Evolutionary conservation across 2,329 filamentous ascomycete genomes (phyloP), one percentile per base, ranked within the genome.

Genomic region (Penicillium sp.): DNA sequence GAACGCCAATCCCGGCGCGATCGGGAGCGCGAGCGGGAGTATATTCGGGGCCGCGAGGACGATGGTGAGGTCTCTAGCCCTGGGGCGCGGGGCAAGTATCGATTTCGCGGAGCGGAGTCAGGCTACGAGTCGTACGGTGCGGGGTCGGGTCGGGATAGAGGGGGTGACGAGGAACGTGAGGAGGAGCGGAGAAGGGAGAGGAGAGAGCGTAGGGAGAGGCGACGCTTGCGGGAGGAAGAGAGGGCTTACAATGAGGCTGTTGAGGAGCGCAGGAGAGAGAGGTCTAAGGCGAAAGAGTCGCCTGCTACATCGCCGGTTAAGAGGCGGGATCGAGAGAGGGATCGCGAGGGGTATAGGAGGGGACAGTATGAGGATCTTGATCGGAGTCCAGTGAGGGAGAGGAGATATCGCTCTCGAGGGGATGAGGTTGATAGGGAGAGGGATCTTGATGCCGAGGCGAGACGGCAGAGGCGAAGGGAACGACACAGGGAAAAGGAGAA

Each of bases 281-380:
- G 55, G 14, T 60, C 64, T 5, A 73, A 70, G 57, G 65, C 67
- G 10, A 73, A 70, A 49, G 71, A 71, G 43, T 74, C 74, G 2
- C 72, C 73, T 18, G 67, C 67, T 52, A 66, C 69, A 11, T 72
- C 72, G 26, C 74, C 73, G 19, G 56, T 66, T 23, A 74, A 72
- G 54, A 72, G 65, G 54, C 60, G 62, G 21, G 70, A 71, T 55
- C 64, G 68, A 8, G 61, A 65, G 16, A 58, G 70, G 11, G 72
- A 75, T 60, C 65, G 67, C 2, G 71, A 71, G 48, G 70, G 69
- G 9, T 63, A 67, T 49, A 63, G 67, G 39, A 64, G 63, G 53
- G 62, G 59, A 26, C 61, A 62, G 21, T 64, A 69, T 13, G 67
- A 65, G 16, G 68, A 67, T 43, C 66, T 68, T 21, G 66, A 61